phyloP scores from a whole-genome alignment of 1,284 basidiomycete species.

The Sanghuangporus sanghuang region DNA sequence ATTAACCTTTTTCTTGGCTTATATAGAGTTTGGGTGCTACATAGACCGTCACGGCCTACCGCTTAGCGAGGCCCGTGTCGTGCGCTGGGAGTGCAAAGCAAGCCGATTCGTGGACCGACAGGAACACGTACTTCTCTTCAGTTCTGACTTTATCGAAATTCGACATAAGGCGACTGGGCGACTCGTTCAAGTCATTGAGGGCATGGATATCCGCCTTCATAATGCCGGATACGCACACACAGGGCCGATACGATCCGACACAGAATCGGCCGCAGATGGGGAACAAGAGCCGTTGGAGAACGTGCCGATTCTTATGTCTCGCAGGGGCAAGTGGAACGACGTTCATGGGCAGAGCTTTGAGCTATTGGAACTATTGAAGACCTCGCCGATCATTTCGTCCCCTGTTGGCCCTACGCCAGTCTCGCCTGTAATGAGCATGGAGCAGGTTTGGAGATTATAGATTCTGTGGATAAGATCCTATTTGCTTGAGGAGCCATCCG shows the following conservation, averaged over 20 bases:
- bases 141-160: slow-evolving; percentile 66
- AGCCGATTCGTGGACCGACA: slow-evolving; percentile 53
- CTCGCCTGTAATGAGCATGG: slow-evolving; percentile 18
- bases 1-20: not conserved
- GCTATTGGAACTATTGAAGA: slow-evolving; percentile 66
- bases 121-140: slow-evolving; percentile 64
- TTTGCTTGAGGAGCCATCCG: not conserved
- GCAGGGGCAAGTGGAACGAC: slow-evolving; percentile 45
- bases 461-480: slow-evolving; percentile 49
- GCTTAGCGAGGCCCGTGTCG: slow-evolving; percentile 51
- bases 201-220: slow-evolving; percentile 57
- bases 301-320: slow-evolving; percentile 52
- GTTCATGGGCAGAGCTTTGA: slow-evolving; percentile 54
- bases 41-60: slow-evolving; percentile 65
- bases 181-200: slow-evolving; percentile 73
- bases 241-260: not conserved
- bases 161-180: slow-evolving; percentile 55
- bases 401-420: slow-evolving; percentile 22
- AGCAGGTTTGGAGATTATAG: slow-evolving; percentile 64
- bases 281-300: slow-evolving; percentile 32
- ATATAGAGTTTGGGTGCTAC: slow-evolving; percentile 58
- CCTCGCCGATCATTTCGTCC: slow-evolving; percentile 40
- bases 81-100: slow-evolving; percentile 72
- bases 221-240: slow-evolving; percentile 26
- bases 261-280: not conserved